A percentile compares a stretch with the other conserved stretches of the same genome.
Evolutionary conservation across 129 eudicot genomes (phyloP).

Genomic region (Chrysanthemum seticuspe): DNA sequence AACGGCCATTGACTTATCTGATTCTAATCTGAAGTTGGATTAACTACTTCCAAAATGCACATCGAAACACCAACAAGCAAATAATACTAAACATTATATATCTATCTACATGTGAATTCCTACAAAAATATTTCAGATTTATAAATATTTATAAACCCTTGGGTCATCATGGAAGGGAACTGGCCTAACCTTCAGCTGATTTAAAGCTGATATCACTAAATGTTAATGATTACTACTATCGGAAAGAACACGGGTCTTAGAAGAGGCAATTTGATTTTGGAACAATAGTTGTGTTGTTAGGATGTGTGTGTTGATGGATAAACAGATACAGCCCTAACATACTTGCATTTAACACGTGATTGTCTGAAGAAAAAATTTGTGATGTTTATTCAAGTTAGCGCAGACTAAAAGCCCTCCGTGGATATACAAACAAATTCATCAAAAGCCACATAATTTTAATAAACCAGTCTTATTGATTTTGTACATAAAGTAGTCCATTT

Average conservation of each 20-base stretch:
- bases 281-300: too few relatives aligned
- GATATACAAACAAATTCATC: not conserved
- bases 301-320: too few relatives aligned
- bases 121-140: not conserved
- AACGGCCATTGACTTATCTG: not conserved
- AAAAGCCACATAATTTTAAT: not conserved
- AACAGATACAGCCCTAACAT: too few relatives aligned
- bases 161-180: not conserved
- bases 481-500: too few relatives aligned
- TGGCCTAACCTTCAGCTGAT: not conserved
- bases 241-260: not conserved
- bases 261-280: not conserved
- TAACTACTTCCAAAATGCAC: slow-evolving; percentile 3
- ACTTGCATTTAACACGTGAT: too few relatives aligned
- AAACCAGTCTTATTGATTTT: not conserved
- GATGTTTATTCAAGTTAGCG: not conserved
- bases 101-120: not conserved
- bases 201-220: not conserved
- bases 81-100: not conserved
- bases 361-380: too few relatives aligned
- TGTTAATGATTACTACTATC: too few relatives aligned
- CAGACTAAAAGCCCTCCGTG: not conserved
- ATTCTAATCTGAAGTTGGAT: not conserved
- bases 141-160: not conserved
- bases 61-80: not conserved